Conservation (phyloP, 2,329 filamentous ascomycete species). For the Parasarocladium wereldwijsianum region DNA sequence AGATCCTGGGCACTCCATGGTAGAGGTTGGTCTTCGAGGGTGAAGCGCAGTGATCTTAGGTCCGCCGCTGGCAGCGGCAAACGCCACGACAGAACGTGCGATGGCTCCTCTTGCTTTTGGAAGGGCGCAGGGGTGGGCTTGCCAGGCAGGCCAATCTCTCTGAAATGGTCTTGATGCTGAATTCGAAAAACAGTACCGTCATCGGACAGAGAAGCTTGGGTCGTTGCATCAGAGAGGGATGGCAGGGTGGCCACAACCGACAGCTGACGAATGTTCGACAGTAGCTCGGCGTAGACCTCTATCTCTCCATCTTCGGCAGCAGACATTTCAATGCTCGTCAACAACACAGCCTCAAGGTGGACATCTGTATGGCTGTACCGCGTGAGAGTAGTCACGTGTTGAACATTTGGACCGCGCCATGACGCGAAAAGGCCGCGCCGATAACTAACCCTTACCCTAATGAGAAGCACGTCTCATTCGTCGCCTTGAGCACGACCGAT, state of each 20-base stretch:
- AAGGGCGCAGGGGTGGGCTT: conserved; percentile 16
- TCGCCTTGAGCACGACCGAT: too few relatives aligned
- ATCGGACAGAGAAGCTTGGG: conserved; percentile 25
- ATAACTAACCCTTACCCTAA: too few relatives aligned
- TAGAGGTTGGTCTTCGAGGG: conserved; percentile 22
- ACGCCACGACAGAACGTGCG: conserved; percentile 34
- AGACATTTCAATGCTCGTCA: neutral
- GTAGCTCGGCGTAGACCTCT: conserved; percentile 47
- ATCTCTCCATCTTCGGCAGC: too few relatives aligned
- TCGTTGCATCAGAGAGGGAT: conserved; percentile 25
- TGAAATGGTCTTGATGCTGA: conserved; percentile 25
- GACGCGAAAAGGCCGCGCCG: too few relatives aligned
- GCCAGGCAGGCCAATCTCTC: conserved; percentile 26
- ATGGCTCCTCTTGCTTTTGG: conserved; percentile 18
- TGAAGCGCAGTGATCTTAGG: conserved; percentile 12
- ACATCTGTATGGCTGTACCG: too few relatives aligned
- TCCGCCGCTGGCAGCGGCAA: conserved; percentile 24
- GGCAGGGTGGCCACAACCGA: conserved; percentile 40
- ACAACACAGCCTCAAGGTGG: too few relatives aligned
- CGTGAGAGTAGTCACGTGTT: too few relatives aligned
- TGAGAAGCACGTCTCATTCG: too few relatives aligned
- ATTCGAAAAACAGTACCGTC: conserved; percentile 31
- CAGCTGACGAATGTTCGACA: conserved; percentile 49
- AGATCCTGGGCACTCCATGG: conserved; percentile 45
- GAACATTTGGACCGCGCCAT: too few relatives aligned